Evolutionary conservation across 2,329 filamentous ascomycete species (phyloP).

Genomic region (Nigrospora oryzae): DNA sequence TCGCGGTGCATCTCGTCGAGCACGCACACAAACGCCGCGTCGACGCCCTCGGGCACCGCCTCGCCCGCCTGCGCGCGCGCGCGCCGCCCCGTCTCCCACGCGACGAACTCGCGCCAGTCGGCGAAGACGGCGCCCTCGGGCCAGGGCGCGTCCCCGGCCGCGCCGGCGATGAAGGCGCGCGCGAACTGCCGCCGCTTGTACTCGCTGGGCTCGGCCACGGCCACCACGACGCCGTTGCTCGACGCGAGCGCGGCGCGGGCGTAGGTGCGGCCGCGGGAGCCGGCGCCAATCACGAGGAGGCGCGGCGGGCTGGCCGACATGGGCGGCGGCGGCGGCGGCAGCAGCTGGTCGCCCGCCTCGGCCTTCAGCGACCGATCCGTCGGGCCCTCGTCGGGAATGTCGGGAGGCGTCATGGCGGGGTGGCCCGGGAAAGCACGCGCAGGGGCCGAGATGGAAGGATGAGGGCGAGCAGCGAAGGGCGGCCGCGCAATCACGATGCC

Average conservation of each 20-base stretch:
- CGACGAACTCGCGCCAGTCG: constrained; percentile 69
- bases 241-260: constrained; percentile 57
- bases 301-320: constrained; percentile 47
- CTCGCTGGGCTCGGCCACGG: constrained; percentile 71
- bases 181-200: constrained; percentile 72
- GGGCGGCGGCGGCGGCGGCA: constrained; percentile 29
- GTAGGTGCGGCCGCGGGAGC: constrained; percentile 70
- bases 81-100: constrained; percentile 59
- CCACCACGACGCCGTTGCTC: constrained; percentile 60
- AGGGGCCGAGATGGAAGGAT: too few relatives aligned
- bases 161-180: constrained; percentile 63
- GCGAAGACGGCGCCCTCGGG: constrained; percentile 59
- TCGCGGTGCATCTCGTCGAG: constrained; percentile 84
- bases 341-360: constrained; percentile 14
- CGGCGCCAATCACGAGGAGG: constrained; percentile 75
- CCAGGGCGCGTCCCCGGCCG: constrained; percentile 24
- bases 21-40: constrained; percentile 58
- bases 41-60: constrained; percentile 43
- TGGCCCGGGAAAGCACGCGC: too few relatives aligned
- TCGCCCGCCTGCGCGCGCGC: constrained; percentile 40
- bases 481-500: too few relatives aligned
- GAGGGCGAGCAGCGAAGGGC: too few relatives aligned
- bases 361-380: constrained; percentile 9
- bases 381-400: constrained; percentile 16
- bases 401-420: constrained; percentile 17